Conservation (phyloP, 164 flowering plant species). For the Litsea cubeba region DNA sequence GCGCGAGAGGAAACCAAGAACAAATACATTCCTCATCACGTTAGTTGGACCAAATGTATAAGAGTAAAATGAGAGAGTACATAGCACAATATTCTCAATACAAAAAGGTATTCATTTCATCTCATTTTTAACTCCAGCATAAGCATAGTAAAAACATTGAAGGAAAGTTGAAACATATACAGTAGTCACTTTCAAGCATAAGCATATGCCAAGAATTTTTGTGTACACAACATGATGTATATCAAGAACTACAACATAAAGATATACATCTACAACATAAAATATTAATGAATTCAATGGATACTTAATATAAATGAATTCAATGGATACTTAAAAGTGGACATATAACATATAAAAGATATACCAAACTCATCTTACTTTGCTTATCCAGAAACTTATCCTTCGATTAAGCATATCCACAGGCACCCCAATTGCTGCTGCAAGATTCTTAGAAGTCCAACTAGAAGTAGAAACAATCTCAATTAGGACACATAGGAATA, state of each 20-base stretch:
- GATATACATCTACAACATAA: neutral
- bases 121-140: neutral
- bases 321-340: too few species aligned
- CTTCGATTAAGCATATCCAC: constrained; percentile 68
- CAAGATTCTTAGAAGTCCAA: constrained; percentile 84
- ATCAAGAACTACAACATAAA: neutral
- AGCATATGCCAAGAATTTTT: neutral
- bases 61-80: neutral
- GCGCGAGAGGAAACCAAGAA: neutral
- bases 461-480: constrained; percentile 35
- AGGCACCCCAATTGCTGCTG: constrained; percentile 76
- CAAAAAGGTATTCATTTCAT: neutral
- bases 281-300: too few species aligned
- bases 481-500: constrained; percentile 1
- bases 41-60: neutral
- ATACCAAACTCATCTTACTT: constrained; percentile 37
- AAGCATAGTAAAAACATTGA: neutral
- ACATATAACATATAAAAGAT: too few species aligned
- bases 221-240: neutral
- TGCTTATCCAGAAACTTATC: constrained; percentile 90
- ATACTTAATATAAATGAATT: too few species aligned
- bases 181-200: neutral
- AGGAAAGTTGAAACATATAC: too few species aligned
- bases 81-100: neutral
- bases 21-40: neutral